Evolutionary conservation across 169 alveolate species (phyloP), one percentile per base, ranked within the genome.

Genomic region (Plasmodium billcollinsi): DNA sequence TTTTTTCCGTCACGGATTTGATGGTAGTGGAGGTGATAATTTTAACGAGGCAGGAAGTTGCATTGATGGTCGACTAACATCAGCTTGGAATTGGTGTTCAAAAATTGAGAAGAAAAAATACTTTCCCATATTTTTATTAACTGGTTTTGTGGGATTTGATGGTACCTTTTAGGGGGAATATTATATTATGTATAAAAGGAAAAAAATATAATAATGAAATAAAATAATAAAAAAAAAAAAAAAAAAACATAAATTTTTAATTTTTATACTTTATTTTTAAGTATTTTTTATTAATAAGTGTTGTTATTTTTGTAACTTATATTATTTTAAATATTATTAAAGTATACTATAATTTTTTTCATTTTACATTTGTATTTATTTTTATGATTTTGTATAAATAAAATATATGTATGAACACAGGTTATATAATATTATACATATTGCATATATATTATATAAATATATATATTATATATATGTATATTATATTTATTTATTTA

Each of bases 1-100:
- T 94, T 97, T 97, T 93, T 97, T 97, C 93, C 93, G 97, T 47
- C 98, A 97, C 85, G 99, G 98, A 33, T 97, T 97, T 85, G 99
- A 97, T 86, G 99, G 99, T 29, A 95, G 97, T 61, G 99, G 99
- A 12, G 99, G 98, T 24, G 99, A 97, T 93, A 97, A 97, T 90
- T 97, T 97, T 92, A 96, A 96, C 88, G 99, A 97, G 62, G 99
- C 99, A 3, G 99, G 99, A 45, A 94, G 97, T 61, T 97, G 99
- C 92, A 97, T 97, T n/a, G 99, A 97, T 69, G 99, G 99, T 3
- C 94, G 99, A 56, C 93, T 97, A 49, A 97, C 99, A 3, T 95
- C 98, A 2, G 98, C 98, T 7, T 97, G 99, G 98, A 97, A 97
- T 89, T 96, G 99, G 99, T 97, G 99, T 75, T 95, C 96, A 47